Conservation (phyloP, 2,329 filamentous ascomycete species). For the Sporothrix mexicana region DNA sequence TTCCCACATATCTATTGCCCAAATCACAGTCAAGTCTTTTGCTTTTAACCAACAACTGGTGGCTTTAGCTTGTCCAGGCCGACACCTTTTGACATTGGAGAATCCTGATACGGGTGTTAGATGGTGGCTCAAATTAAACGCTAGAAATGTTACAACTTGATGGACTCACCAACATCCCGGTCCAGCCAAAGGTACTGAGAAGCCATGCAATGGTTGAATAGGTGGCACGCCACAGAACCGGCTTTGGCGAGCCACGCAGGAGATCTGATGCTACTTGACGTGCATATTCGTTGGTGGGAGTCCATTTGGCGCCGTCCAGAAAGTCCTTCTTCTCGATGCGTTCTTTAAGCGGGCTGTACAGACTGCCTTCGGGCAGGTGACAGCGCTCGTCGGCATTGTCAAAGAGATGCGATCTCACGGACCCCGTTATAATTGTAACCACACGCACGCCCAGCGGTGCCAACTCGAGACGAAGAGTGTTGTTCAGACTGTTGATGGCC, state of each 20-base stretch:
- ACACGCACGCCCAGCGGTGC: conserved; percentile 44
- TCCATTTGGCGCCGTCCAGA: conserved; percentile 39
- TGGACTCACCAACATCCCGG: conserved; percentile 36
- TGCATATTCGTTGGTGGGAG: conserved; percentile 42
- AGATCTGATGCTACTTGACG: conserved; percentile 42
- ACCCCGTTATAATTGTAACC: conserved; percentile 43
- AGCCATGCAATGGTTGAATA: conserved; percentile 41
- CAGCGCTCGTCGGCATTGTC: conserved; percentile 39
- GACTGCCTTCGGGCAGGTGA: conserved; percentile 41
- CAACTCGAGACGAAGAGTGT: conserved; percentile 44
- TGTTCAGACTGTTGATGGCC: conserved; percentile 39
- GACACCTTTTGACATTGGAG: background rate
- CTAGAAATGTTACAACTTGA: background rate
- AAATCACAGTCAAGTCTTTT: background rate
- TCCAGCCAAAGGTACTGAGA: conserved; percentile 43
- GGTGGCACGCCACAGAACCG: conserved; percentile 43
- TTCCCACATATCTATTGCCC: background rate
- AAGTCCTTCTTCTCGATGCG: conserved; percentile 42
- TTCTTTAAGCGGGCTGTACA: conserved; percentile 41
- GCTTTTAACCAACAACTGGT: background rate
- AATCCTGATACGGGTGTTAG: conserved; percentile 18
- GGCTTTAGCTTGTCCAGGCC: conserved; percentile 29
- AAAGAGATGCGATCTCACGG: conserved; percentile 42
- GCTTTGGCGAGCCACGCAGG: conserved; percentile 39
- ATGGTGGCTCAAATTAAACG: background rate